These are phyloP conservation scores for Exophiala dermatitidis DNA, from an alignment of 2,329 filamentous ascomycete species.

Conservation along the genomic window DNA sequence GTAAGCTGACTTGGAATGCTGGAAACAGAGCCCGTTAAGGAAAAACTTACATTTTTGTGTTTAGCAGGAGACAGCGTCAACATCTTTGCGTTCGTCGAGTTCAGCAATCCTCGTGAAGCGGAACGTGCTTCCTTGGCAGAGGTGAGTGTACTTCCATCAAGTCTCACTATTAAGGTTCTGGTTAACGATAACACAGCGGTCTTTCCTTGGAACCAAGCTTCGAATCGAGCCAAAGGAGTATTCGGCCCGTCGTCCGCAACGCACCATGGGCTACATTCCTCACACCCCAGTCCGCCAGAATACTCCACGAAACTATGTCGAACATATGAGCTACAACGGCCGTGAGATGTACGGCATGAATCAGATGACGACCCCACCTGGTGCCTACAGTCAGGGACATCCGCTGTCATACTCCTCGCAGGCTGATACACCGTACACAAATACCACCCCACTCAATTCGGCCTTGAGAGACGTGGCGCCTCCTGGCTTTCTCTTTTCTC, in stretches of 20 bases:
- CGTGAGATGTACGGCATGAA: slow-evolving; percentile 7
- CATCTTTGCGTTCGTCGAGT: slow-evolving; percentile 26
- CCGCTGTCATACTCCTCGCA: not conserved
- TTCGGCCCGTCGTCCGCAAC: slow-evolving; percentile 18
- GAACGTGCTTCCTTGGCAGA: slow-evolving; percentile 18
- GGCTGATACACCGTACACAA: not conserved
- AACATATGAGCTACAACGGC: not conserved
- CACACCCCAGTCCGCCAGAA: not conserved
- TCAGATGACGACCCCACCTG: slow-evolving; percentile 9
- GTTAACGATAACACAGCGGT: slow-evolving; percentile 3
- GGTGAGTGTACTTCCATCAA: not conserved
- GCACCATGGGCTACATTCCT: not conserved
- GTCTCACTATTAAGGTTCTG: not conserved
- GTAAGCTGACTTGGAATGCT: slow-evolving; percentile 8
- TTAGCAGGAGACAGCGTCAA: slow-evolving; percentile 17
- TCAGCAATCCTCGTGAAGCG: slow-evolving; percentile 16
- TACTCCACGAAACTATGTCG: not conserved
- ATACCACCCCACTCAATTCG: not conserved
- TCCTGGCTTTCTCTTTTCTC: slow-evolving; percentile 1
- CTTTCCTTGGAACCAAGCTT: slow-evolving; percentile 14
- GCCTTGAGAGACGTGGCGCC: slow-evolving; percentile 8
- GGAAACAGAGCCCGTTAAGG: not conserved
- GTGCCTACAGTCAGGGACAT: not conserved
- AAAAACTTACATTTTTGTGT: slow-evolving; percentile 5
- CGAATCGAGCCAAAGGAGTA: slow-evolving; percentile 27